These are phyloP conservation scores for Onygena corvina DNA, from an alignment of 2,329 filamentous ascomycete species.

Conservation along the genomic window DNA sequence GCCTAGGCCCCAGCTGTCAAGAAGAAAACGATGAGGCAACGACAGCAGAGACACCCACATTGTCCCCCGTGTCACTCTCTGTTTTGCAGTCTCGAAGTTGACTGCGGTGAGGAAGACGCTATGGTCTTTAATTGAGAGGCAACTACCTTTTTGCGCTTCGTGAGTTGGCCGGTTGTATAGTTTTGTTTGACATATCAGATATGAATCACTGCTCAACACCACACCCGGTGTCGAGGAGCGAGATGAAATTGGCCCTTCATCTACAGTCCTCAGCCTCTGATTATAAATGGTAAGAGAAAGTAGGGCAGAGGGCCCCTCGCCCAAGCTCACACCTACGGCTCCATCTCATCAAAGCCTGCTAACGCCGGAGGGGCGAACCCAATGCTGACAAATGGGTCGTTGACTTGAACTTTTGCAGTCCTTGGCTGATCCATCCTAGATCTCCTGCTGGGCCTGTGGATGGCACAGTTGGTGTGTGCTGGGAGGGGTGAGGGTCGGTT, in stretches of 20 bases:
- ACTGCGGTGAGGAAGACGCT: too few relatives aligned
- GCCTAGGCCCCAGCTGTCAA: background rate
- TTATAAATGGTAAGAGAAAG: background rate
- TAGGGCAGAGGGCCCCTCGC: background rate
- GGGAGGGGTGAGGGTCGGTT: too few relatives aligned
- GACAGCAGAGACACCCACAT: constrained; percentile 1
- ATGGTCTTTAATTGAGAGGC: too few relatives aligned
- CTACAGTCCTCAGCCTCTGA: background rate
- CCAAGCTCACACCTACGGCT: too few relatives aligned
- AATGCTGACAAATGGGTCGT: background rate
- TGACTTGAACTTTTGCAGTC: background rate
- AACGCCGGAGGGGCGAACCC: background rate
- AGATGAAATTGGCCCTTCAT: background rate
- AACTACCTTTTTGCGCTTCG: too few relatives aligned
- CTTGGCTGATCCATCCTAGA: too few relatives aligned
- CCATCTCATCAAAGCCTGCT: background rate
- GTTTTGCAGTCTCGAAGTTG: too few relatives aligned
- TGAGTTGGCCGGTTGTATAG: too few relatives aligned
- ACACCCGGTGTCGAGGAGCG: background rate
- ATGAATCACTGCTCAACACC: too few relatives aligned
- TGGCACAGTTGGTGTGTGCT: too few relatives aligned
- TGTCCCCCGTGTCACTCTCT: background rate
- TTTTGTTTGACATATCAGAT: too few relatives aligned
- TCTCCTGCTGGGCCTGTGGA: too few relatives aligned
- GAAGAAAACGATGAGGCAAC: background rate